phyloP scores from a whole-genome alignment of 306 rosid species.

The Cucumis sativus region Cucumber_9930_V3 NC_026659.2:23099501-23100000 shows the following conservation, averaged over 20 bases:
- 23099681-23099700: background rate
- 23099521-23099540: background rate
- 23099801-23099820: background rate
- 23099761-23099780: background rate
- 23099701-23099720: background rate
- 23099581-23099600: background rate
- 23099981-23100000: background rate
- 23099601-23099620: background rate
- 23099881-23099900: background rate
- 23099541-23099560: background rate
- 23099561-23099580: background rate
- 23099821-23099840: conserved; percentile 6
- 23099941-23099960: conserved; percentile 8
- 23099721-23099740: background rate
- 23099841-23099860: background rate
- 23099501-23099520: background rate
- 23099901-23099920: conserved; percentile 3
- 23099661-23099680: background rate
- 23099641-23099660: background rate
- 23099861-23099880: background rate
- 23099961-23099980: conserved; percentile 5
- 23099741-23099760: conserved; percentile 9
- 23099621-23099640: background rate
- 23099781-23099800: conserved; percentile 9
- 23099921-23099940: conserved; percentile 10